These are phyloP conservation scores for Colletotrichum trifolii DNA, from an alignment of 2,329 filamentous ascomycete species.

Conservation along the genomic window DNA sequence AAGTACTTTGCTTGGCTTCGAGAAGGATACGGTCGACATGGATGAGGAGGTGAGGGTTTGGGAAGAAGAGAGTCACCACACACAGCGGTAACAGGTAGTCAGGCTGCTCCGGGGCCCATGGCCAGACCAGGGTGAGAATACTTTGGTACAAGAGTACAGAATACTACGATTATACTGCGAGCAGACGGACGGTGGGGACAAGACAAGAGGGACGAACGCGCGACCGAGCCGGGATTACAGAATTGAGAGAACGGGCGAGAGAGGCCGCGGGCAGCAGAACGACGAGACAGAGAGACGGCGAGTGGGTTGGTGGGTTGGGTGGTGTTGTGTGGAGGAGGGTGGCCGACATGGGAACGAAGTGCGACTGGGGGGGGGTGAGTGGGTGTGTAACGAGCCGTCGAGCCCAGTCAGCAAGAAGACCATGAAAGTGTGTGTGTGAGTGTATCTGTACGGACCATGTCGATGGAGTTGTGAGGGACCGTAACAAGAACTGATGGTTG, in stretches of 20 bases:
- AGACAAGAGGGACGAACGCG: slow-evolving; percentile 35
- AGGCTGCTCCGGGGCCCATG: slow-evolving; percentile 31
- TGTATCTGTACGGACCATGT: background rate
- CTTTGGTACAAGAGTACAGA: too few relatives aligned
- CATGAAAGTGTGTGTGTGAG: background rate
- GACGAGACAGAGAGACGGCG: slow-evolving; percentile 10
- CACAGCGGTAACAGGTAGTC: slow-evolving; percentile 10
- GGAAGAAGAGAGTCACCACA: slow-evolving; percentile 9
- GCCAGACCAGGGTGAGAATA: slow-evolving; percentile 19
- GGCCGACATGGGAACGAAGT: slow-evolving; percentile 13
- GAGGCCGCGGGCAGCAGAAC: slow-evolving; percentile 7
- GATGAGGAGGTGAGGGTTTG: slow-evolving; percentile 17
- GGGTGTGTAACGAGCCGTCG: slow-evolving; percentile 22
- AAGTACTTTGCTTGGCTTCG: slow-evolving; percentile 36
- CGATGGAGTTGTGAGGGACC: background rate
- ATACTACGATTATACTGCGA: too few relatives aligned
- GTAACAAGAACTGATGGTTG: too few relatives aligned
- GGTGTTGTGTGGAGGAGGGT: slow-evolving; percentile 32
- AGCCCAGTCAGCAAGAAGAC: slow-evolving; percentile 28
- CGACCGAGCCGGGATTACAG: slow-evolving; percentile 29
- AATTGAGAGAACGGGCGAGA: slow-evolving; percentile 28
- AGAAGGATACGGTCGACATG: slow-evolving; percentile 37
- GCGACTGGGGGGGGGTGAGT: slow-evolving; percentile 11
- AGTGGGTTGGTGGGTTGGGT: slow-evolving; percentile 12
- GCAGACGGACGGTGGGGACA: slow-evolving; percentile 26